Evolutionary conservation across 2,329 filamentous ascomycete genomes (phyloP).

Genomic region (Bipolaris cookei): DNA sequence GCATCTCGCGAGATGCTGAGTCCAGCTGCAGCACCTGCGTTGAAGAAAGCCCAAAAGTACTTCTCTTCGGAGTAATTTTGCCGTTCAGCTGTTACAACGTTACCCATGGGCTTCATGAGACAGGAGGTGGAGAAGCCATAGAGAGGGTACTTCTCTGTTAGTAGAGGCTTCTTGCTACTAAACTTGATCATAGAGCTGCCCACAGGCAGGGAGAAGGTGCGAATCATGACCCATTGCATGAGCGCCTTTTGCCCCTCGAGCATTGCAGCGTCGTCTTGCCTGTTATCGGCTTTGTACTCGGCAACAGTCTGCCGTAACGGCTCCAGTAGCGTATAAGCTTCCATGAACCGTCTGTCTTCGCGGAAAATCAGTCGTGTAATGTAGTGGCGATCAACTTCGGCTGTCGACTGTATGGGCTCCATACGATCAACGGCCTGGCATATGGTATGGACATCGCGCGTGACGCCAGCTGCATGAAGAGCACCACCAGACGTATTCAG

Average conservation of each 20-base stretch:
- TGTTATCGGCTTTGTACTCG: slow-evolving; percentile 75
- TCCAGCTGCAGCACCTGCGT: slow-evolving; percentile 92
- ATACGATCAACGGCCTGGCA: slow-evolving; percentile 70
- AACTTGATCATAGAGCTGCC: slow-evolving; percentile 89
- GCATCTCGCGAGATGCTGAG: slow-evolving; percentile 88
- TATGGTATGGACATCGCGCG: slow-evolving; percentile 76
- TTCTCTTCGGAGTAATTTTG: slow-evolving; percentile 90
- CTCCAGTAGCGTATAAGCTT: slow-evolving; percentile 84
- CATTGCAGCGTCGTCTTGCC: slow-evolving; percentile 84
- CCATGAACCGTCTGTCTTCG: slow-evolving; percentile 86
- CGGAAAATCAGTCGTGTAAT: slow-evolving; percentile 88
- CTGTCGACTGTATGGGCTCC: slow-evolving; percentile 74
- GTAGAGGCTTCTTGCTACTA: slow-evolving; percentile 81
- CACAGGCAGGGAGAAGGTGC: slow-evolving; percentile 86
- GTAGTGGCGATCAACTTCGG: slow-evolving; percentile 79
- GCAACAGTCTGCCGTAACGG: slow-evolving; percentile 80
- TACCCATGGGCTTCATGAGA: slow-evolving; percentile 88
- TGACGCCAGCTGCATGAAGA: slow-evolving; percentile 24
- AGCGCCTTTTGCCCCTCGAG: slow-evolving; percentile 92
- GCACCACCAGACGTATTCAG: slow-evolving; percentile 20
- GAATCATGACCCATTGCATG: slow-evolving; percentile 82
- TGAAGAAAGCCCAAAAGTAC: slow-evolving; percentile 98
- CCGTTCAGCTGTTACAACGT: slow-evolving; percentile 92
- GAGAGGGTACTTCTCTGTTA: slow-evolving; percentile 91
- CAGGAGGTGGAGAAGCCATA: slow-evolving; percentile 91